phyloP scores from a whole-genome alignment of 257 asterid species.

The Nemophila menziesii region DNA sequence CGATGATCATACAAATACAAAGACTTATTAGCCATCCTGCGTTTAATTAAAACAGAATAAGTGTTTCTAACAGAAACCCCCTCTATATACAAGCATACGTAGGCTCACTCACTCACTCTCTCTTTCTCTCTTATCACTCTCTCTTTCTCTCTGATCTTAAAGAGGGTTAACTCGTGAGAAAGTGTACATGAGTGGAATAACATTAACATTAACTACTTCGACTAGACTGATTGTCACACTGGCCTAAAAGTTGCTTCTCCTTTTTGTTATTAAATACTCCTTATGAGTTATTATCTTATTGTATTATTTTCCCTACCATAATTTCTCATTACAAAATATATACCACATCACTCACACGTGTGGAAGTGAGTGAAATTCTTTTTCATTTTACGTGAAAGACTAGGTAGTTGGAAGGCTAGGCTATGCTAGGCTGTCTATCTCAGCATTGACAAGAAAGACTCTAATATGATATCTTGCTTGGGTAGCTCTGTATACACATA shows the following conservation, averaged over 20 bases:
- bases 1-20: constrained; percentile 13
- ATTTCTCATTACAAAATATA: too few relatives aligned
- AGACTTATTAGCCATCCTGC: constrained; percentile 20
- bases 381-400: background rate
- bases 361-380: background rate
- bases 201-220: constrained; percentile 3
- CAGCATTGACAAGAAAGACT: constrained; percentile 36
- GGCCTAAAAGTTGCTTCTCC: background rate
- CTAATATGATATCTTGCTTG: constrained; percentile 24
- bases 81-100: constrained; percentile 8
- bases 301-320: background rate
- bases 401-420: constrained; percentile 19
- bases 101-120: background rate
- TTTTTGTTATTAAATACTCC: background rate
- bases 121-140: background rate
- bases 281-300: background rate
- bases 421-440: constrained; percentile 32
- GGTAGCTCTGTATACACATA: constrained; percentile 15
- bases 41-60: constrained; percentile 17
- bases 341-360: background rate
- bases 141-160: background rate
- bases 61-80: constrained; percentile 27
- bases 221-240: constrained; percentile 6
- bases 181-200: constrained; percentile 8
- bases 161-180: background rate